phyloP scores from a whole-genome alignment of 805 yeast genomes.

The Wickerhamiella kazuoi region DNA sequence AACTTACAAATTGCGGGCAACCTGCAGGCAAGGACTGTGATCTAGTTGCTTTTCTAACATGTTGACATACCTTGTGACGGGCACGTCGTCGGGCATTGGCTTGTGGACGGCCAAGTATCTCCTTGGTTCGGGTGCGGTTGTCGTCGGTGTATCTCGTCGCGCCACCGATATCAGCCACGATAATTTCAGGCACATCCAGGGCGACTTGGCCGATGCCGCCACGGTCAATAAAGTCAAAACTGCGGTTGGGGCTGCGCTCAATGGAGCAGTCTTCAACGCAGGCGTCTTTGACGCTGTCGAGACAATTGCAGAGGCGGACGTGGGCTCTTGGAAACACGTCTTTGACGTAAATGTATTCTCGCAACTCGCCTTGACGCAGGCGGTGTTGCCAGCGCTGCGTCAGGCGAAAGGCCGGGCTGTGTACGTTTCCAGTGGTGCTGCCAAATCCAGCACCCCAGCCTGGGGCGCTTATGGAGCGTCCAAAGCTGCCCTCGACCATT shows the following conservation, averaged over 20 bases:
- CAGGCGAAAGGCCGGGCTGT: constrained; percentile 43
- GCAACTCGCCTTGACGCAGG: constrained; percentile 38
- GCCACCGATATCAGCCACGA: constrained; percentile 29
- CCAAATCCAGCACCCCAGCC: constrained; percentile 40
- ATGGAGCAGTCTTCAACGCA: constrained; percentile 45
- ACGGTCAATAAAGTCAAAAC: constrained; percentile 19
- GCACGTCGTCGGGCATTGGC: constrained; percentile 50
- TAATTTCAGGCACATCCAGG: constrained; percentile 23
- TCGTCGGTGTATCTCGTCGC: constrained; percentile 62
- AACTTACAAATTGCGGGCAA: no score
- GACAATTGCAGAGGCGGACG: constrained; percentile 32
- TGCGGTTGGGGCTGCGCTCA: constrained; percentile 20
- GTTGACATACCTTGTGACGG: constrained; percentile 12
- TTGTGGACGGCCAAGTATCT: constrained; percentile 43
- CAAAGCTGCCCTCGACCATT: constrained; percentile 78
- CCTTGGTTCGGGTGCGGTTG: constrained; percentile 27
- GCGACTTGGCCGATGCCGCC: constrained; percentile 33
- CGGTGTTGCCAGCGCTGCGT: constrained; percentile 32
- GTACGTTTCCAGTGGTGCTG: constrained; percentile 84
- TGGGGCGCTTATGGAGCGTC: constrained; percentile 91
- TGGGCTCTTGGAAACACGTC: constrained; percentile 40
- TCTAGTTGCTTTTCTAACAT: neutral
- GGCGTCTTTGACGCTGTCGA: constrained; percentile 66
- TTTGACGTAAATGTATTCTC: constrained; percentile 70
- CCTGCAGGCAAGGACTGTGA: neutral